Evolutionary conservation across 179 eudicot genomes (phyloP).

Genomic region (Beta corolliflora): DNA sequence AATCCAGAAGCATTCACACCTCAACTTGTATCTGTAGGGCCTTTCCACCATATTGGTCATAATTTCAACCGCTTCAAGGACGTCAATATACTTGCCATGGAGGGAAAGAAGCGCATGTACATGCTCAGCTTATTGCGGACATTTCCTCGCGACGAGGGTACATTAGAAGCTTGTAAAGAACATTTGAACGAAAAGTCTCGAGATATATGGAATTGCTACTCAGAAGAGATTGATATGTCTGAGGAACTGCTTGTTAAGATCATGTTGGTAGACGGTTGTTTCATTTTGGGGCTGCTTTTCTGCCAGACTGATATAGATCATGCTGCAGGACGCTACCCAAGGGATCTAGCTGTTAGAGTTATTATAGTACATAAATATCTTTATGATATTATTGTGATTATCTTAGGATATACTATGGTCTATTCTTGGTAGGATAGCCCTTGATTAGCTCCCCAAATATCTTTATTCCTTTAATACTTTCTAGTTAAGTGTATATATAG

Average conservation of each 20-base stretch:
- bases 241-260: neutral
- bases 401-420: too few species aligned
- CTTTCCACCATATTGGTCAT: neutral
- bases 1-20: slow-evolving; percentile 4
- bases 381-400: too few species aligned
- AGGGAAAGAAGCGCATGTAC: slow-evolving; percentile 2
- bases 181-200: neutral
- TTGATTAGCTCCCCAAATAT: too few species aligned
- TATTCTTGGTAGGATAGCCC: too few species aligned
- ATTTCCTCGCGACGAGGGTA: too few species aligned
- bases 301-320: too few species aligned
- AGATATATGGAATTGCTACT: neutral
- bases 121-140: neutral
- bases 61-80: neutral
- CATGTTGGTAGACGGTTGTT: slow-evolving; percentile 5
- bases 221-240: slow-evolving; percentile 6
- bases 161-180: neutral
- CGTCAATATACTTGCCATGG: neutral
- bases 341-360: too few species aligned
- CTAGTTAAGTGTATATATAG: too few species aligned
- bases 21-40: neutral
- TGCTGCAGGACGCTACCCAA: too few species aligned
- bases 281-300: neutral
- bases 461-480: too few species aligned
- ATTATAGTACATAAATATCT: too few species aligned